These are phyloP conservation scores for Phialophora expanda DNA, from an alignment of 2,329 filamentous ascomycete genomes.

Conservation along the genomic window DNA sequence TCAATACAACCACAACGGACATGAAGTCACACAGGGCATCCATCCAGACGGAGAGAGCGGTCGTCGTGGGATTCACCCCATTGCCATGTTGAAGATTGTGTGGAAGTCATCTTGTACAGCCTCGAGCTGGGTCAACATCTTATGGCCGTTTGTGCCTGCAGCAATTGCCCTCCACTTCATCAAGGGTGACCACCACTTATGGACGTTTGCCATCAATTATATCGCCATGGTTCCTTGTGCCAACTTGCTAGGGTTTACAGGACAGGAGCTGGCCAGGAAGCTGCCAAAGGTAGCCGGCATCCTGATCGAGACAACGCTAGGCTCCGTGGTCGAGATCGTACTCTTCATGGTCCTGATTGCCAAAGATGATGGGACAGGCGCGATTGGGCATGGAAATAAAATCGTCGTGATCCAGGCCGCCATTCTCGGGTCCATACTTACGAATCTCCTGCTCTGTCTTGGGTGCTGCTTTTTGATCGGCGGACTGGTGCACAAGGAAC, in stretches of 20 bases:
- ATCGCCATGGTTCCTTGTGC: conserved; percentile 78
- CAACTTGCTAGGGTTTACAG: conserved; percentile 76
- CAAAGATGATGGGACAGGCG: conserved; percentile 49
- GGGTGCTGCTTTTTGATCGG: conserved; percentile 81
- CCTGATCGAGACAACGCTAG: conserved; percentile 62
- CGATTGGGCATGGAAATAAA: conserved; percentile 44
- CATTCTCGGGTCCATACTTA: conserved; percentile 80
- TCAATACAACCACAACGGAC: conserved; percentile 37
- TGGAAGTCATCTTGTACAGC: conserved; percentile 67
- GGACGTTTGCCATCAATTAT: conserved; percentile 73
- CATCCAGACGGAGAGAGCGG: conserved; percentile 69
- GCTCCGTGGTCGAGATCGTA: conserved; percentile 79
- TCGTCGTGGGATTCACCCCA: conserved; percentile 67
- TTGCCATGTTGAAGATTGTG: conserved; percentile 67
- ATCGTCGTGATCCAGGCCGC: conserved; percentile 79
- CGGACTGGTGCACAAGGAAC: conserved; percentile 69
- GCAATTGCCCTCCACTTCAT: conserved; percentile 70
- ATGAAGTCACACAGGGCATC: conserved; percentile 47
- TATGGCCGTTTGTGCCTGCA: conserved; percentile 76
- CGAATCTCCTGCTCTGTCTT: conserved; percentile 79
- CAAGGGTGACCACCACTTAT: conserved; percentile 62
- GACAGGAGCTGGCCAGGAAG: conserved; percentile 74
- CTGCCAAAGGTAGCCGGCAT: conserved; percentile 69
- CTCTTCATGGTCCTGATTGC: conserved; percentile 76
- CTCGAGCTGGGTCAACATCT: conserved; percentile 69